A percentile compares a stretch with the other conserved stretches of the same genome.
These are phyloP conservation scores for Dioscorea dumetorum DNA, from an alignment of 106 monocot species.

Conservation along the genomic window DNA sequence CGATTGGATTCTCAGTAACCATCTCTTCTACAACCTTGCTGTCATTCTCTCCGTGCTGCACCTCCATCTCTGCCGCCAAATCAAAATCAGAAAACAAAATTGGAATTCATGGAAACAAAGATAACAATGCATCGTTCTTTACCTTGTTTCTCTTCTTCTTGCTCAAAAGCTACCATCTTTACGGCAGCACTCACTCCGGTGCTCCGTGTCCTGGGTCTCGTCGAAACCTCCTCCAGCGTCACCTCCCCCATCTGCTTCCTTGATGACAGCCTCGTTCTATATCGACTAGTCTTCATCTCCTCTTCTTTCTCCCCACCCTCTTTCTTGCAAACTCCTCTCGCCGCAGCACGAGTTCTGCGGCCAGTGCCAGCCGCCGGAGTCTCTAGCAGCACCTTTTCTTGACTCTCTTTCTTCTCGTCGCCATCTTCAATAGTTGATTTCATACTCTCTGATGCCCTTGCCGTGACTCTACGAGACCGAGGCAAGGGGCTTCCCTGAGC, in stretches of 20 bases:
- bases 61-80: not conserved
- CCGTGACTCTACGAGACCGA: constrained; percentile 4
- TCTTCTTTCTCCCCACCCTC: not conserved
- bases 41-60: not conserved
- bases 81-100: not conserved
- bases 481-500: constrained; percentile 5
- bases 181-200: not conserved
- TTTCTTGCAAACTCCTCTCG: not conserved
- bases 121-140: not conserved
- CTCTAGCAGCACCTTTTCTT: not conserved
- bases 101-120: not conserved
- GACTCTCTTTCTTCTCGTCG: not conserved
- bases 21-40: not conserved
- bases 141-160: constrained; percentile 8
- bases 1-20: not conserved
- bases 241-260: constrained; percentile 11
- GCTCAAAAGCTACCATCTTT: constrained; percentile 10
- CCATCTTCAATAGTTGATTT: constrained; percentile 2
- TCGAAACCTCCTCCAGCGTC: not conserved
- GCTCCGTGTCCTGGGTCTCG: constrained; percentile 11
- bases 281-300: not conserved
- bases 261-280: constrained; percentile 18
- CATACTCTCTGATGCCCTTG: not conserved
- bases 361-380: constrained; percentile 1
- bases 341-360: not conserved